Base-by-base conservation (phyloP, 2,329 filamentous ascomycete genomes). In the Aspergillus caelatus region DNA sequence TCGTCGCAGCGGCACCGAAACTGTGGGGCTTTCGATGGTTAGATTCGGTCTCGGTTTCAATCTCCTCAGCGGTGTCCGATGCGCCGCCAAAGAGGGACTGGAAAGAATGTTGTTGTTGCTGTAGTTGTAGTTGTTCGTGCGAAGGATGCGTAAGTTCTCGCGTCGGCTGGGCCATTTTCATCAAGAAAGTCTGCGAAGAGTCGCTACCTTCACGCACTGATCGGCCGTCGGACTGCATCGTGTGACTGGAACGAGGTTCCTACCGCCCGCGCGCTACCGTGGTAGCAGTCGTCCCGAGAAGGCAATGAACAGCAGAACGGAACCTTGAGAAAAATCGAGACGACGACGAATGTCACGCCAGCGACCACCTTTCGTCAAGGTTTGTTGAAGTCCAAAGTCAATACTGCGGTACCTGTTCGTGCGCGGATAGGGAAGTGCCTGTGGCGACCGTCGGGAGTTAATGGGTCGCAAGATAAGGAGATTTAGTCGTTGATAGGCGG, bases 1-100 rank as follows among this genome's bases (percentile, higher is more conserved):
- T 76, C 43, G 81, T 78, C 50, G 79, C 77, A 65, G 81, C 73
- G 65, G 75, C 74, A 56, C 70, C 71, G 60, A 74, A 71, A 50
- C 71, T 72, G 56, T 70, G 70, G 62, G 65, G 68, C 62, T 65
- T 56, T 57, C 64, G 62, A 57, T 69, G 66, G 59, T 72, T 66
- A 54, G 66, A 60, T n/a, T 72, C 69, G 67, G 69, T 54, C 26
- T 71, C 68, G 23, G 58, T 60, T 60, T 68, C 68, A 43, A 57
- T 62, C n/a, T 67, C 67, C 30, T 68, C 70, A 19, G 54, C 34
- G 39, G 36, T 58, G 14, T 65, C 55, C 2, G 67, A 61, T 8
- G 66, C 62, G 23, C 70, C 67, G 19, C 66, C 70, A 28, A 71
- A 73, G 57, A 72, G 62, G 10, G 70, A 73, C 21, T 60, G 58